A percentile compares a stretch with the other conserved stretches of the same genome.
phyloP scores from a whole-genome alignment of 2,329 filamentous ascomycete genomes.

The Calonectria pseudoreteaudii region DNA sequence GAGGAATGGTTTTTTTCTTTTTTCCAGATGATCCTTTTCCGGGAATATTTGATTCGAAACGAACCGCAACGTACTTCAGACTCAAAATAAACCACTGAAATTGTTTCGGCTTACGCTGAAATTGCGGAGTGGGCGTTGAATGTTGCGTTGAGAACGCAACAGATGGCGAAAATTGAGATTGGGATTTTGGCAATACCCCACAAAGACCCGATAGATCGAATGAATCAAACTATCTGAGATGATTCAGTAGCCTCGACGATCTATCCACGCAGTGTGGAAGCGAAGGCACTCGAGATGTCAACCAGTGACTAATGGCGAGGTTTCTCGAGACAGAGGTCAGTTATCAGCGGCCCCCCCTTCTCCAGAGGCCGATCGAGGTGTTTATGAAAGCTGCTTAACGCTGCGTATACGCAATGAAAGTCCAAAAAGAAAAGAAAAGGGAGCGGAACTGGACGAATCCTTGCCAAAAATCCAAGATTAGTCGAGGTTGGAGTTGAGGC shows the following conservation, averaged over 20 bases:
- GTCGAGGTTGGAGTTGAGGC: background rate
- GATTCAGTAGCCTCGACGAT: background rate
- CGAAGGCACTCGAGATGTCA: background rate
- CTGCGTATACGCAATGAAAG: slow-evolving; percentile 41
- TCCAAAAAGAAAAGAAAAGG: slow-evolving; percentile 41
- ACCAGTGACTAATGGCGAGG: background rate
- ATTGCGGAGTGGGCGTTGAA: background rate
- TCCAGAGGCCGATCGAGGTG: slow-evolving; percentile 24
- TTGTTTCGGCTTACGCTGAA: background rate
- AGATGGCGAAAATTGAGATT: background rate
- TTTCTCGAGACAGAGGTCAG: slow-evolving; percentile 20
- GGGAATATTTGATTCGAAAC: background rate
- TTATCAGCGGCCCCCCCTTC: slow-evolving; percentile 8
- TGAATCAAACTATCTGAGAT: no score
- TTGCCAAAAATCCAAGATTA: slow-evolving; percentile 17
- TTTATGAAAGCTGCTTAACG: slow-evolving; percentile 40
- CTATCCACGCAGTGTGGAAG: background rate
- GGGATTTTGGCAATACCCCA: background rate
- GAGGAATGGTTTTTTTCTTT: background rate
- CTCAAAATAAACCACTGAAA: background rate
- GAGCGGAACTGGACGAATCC: slow-evolving; percentile 1
- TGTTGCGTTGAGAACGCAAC: background rate
- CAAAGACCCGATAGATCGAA: background rate
- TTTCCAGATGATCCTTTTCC: background rate
- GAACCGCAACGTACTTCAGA: no score